phyloP scores from a whole-genome alignment of 1,139 yeast genomes.

The Diutina rugosa region DNA sequence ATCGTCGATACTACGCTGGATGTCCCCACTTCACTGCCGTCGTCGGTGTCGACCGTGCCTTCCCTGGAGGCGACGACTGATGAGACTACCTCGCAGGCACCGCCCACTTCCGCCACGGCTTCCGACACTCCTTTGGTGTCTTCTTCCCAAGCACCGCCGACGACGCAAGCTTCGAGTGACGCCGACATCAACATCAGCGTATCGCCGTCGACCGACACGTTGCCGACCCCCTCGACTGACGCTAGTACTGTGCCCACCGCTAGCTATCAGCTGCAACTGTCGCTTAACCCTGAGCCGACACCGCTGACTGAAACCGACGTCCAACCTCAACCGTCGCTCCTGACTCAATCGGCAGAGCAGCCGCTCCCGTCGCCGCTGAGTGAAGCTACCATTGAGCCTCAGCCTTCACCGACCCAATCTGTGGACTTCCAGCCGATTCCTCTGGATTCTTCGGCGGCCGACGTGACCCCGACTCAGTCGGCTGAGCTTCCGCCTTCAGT shows the following conservation, averaged over 20 bases:
- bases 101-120: background rate
- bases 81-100: background rate
- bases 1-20: too few relatives aligned
- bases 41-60: background rate
- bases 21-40: background rate
- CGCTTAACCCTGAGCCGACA: background rate
- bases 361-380: background rate
- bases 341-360: background rate
- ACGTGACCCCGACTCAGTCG: background rate
- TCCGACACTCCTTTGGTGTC: background rate
- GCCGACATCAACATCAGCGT: too few relatives aligned
- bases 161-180: too few relatives aligned
- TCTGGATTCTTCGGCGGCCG: too few relatives aligned
- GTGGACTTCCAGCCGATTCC: background rate
- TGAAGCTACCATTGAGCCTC: background rate
- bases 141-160: too few relatives aligned
- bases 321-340: background rate
- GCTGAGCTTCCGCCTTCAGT: background rate
- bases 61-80: background rate
- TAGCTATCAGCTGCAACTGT: too few relatives aligned
- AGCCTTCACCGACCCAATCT: background rate
- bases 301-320: background rate
- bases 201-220: too few relatives aligned
- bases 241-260: too few relatives aligned
- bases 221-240: too few relatives aligned